Evolutionary conservation across 768 basidiomycete species (phyloP).

Genomic region (Serpula lacrymans): DNA sequence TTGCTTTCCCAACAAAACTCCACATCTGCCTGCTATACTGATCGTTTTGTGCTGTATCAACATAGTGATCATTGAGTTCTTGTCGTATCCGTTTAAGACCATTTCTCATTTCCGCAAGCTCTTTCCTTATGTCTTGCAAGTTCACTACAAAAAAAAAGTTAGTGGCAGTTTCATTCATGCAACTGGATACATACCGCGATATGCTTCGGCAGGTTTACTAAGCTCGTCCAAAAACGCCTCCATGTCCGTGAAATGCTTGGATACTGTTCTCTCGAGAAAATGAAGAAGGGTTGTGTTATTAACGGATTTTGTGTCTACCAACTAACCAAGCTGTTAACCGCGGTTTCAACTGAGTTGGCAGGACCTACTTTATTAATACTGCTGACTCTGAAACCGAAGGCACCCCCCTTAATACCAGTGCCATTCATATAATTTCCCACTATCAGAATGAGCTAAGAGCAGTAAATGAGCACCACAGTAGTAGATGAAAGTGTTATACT

Average conservation of each 20-base stretch:
- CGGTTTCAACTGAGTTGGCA: not conserved
- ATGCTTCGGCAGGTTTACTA: conserved; percentile 85
- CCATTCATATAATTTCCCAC: conserved; percentile 99
- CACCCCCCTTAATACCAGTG: conserved; percentile 92
- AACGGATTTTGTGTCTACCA: conserved; percentile 96
- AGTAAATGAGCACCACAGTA: conserved; percentile 4
- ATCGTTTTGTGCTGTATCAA: conserved; percentile 67
- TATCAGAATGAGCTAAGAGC: conserved; percentile 74
- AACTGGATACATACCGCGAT: conserved; percentile 61
- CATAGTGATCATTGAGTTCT: conserved; percentile 78
- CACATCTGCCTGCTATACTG: conserved; percentile 91
- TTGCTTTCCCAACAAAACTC: conserved; percentile 78
- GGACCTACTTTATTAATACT: conserved; percentile 88
- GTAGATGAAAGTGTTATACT: conserved; percentile 14
- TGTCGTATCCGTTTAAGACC: conserved; percentile 77
- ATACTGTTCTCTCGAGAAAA: conserved; percentile 86
- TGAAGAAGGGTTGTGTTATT: conserved; percentile 93
- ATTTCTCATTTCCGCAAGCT: conserved; percentile 64
- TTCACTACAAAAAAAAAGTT: conserved; percentile 55
- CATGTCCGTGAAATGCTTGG: conserved; percentile 85
- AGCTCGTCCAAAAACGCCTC: conserved; percentile 88
- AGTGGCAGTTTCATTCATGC: conserved; percentile 1
- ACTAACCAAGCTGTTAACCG: conserved; percentile 41
- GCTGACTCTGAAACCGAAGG: conserved; percentile 94
- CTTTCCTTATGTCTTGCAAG: conserved; percentile 80